phyloP scores from a whole-genome alignment of 2,329 filamentous ascomycete genomes.

The Paecilomyces fulvus region DNA sequence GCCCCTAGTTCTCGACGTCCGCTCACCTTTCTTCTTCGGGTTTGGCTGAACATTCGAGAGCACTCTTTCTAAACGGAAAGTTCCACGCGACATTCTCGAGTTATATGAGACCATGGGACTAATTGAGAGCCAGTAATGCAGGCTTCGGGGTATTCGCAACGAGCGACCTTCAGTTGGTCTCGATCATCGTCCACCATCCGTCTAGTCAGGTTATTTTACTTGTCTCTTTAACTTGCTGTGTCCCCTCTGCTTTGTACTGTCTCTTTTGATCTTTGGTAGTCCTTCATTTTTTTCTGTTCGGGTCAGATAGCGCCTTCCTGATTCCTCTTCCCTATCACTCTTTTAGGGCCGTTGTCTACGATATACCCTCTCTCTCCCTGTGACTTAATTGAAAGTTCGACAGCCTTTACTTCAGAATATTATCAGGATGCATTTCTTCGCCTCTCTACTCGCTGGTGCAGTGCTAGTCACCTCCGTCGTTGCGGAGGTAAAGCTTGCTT shows the following conservation, averaged over 20 bases:
- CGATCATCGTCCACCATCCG: background rate
- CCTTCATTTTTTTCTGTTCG: too few species aligned
- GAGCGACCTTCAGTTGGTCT: background rate
- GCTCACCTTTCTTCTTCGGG: background rate
- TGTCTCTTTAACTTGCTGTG: background rate
- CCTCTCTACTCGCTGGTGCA: constrained; percentile 39
- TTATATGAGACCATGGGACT: background rate
- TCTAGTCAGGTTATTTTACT: background rate
- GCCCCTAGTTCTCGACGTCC: background rate
- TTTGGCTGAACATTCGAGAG: background rate
- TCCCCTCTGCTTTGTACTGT: background rate
- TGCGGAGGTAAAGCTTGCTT: constrained; percentile 41
- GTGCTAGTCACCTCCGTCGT: constrained; percentile 37
- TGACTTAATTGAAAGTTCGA: background rate
- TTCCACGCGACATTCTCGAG: background rate
- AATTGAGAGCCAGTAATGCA: background rate
- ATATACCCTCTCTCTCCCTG: background rate
- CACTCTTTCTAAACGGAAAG: background rate
- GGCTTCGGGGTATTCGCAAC: background rate
- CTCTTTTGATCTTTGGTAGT: too few species aligned
- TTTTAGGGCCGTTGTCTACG: background rate
- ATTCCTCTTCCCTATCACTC: background rate
- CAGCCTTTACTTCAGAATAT: background rate
- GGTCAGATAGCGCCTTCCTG: too few species aligned
- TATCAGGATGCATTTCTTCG: constrained; percentile 44